Base-by-base conservation (phyloP, 148 eudicot species). In the Nyssa sinensis region DNA sequence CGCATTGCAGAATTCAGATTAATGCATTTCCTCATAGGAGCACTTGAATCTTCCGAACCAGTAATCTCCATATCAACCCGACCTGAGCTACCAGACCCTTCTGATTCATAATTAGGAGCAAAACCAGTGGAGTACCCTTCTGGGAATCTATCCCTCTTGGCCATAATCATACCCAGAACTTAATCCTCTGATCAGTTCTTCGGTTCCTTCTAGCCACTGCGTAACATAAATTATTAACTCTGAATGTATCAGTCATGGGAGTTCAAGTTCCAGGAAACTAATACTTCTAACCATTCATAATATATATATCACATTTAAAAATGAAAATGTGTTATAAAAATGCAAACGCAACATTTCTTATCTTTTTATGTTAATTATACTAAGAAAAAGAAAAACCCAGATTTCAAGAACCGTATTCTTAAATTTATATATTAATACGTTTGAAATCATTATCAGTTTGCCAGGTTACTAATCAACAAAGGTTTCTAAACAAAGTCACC, bases 31-130 rank as follows among this genome's bases (percentile, higher is more conserved):
- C 79, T 83, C 62, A 34, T 74, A 12, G 80, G 85, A 21, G 78
- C 88, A 63, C 78, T 77, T 24, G 84, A 81, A 65, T 77, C 74
- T 69, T 81, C 88, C 2, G 82, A 80, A 37, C 67, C 79, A 31
- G 79, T 63, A 24, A 80, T 69, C 62, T 81, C 82, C 7, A 74
- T 62, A 62, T 84, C 86, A 44, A 75, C 67, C 39, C 73, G 78
- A 32, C 88, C 87, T 1, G 91, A 85, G 80, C 88, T 79, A 69
- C 83, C 94, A 37, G 87, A 86, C n/a, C 84, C 89, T 65, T 88
- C 89, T 10, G 88, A 82, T 64, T 76, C 93, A 57, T 63, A 78
- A 64, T 80, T 66, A 30, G 84, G 77, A 33, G 69, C 81, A 41
- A 76, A 83, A 28, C 84, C 80, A 66, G 78, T 23, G 55, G 82